A percentile compares a stretch with the other conserved stretches of the same genome.
Evolutionary conservation across 2,329 filamentous ascomycete species (phyloP).

Genomic region (Aquanectria penicillioides): DNA sequence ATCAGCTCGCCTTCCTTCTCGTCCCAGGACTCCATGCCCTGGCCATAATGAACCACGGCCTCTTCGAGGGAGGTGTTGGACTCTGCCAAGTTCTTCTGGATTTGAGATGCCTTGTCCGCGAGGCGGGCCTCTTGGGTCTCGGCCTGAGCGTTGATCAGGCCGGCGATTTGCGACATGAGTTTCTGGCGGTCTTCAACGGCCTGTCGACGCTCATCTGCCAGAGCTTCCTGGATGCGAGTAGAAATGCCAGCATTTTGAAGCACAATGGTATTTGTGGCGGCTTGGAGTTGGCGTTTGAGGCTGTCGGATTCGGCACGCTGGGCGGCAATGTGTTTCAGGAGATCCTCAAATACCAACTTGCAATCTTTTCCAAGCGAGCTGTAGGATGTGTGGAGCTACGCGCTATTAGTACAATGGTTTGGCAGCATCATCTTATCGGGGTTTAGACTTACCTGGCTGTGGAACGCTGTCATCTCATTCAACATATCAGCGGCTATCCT

Average conservation of each 20-base stretch:
- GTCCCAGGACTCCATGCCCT: constrained; percentile 80
- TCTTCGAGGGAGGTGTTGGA: constrained; percentile 73
- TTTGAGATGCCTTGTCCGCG: constrained; percentile 66
- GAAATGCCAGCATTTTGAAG: constrained; percentile 75
- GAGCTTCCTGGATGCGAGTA: constrained; percentile 70
- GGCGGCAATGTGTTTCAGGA: constrained; percentile 76
- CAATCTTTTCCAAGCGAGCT: constrained; percentile 85
- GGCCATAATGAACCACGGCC: constrained; percentile 72
- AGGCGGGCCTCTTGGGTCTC: constrained; percentile 79
- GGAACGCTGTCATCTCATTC: constrained; percentile 84
- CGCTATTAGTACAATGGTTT: constrained; percentile 32
- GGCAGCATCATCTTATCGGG: no score
- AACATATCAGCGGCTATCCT: constrained; percentile 91
- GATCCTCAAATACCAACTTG: constrained; percentile 83
- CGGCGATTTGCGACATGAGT: constrained; percentile 79
- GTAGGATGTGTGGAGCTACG: constrained; percentile 83
- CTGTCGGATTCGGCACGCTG: constrained; percentile 82
- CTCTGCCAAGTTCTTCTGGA: constrained; percentile 71
- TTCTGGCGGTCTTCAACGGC: constrained; percentile 78
- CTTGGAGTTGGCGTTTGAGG: constrained; percentile 76
- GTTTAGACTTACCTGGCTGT: constrained; percentile 68
- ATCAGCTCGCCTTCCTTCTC: constrained; percentile 74
- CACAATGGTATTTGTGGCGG: constrained; percentile 74
- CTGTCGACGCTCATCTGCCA: constrained; percentile 80
- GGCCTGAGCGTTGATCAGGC: constrained; percentile 79